These are phyloP conservation scores for Pseudogymnoascus destructans DNA, from an alignment of 2,329 filamentous ascomycete genomes.

Conservation along the genomic window DNA sequence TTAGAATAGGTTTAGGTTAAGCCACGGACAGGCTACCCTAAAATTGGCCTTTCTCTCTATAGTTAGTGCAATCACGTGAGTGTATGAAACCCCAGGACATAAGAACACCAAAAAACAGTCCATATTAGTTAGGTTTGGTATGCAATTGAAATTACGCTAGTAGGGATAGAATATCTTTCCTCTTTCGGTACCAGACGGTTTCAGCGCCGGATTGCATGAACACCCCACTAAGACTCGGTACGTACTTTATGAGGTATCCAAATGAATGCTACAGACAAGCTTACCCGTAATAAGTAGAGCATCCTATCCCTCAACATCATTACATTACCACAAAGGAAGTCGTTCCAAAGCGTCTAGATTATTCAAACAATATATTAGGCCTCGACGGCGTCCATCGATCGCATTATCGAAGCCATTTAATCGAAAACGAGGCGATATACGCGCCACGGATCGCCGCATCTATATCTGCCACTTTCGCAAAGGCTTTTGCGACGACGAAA, in stretches of 20 bases:
- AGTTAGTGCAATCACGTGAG: too few species aligned
- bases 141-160: too few species aligned
- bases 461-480: not conserved
- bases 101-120: too few species aligned
- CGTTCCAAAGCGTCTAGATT: not conserved
- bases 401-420: not conserved
- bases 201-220: too few species aligned
- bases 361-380: not conserved
- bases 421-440: not conserved
- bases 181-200: too few species aligned
- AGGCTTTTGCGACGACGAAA: not conserved
- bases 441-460: not conserved
- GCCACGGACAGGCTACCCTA: too few species aligned
- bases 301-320: not conserved
- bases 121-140: too few species aligned
- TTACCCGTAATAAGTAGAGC: not conserved
- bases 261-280: not conserved
- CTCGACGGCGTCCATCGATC: not conserved
- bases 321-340: not conserved
- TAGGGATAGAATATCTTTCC: too few species aligned
- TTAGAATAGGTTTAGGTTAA: too few species aligned
- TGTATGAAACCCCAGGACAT: too few species aligned
- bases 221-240: not conserved
- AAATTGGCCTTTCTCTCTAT: too few species aligned
- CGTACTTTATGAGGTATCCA: not conserved